Conservation (phyloP, 306 rosid genomes). For the Vachellia collinsii region DNA sequence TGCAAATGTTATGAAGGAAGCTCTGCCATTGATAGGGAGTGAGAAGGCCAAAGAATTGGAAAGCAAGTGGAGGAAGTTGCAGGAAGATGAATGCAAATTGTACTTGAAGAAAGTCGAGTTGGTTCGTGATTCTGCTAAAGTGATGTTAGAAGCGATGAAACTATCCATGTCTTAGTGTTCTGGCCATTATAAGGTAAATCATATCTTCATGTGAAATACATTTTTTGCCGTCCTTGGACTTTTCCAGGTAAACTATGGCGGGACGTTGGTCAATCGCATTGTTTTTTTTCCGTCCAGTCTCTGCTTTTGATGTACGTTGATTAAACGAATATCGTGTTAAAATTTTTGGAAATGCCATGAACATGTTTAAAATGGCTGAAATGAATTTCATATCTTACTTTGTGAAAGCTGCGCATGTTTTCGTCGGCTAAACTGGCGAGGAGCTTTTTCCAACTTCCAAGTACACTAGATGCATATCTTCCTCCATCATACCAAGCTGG, state of each 20-base stretch:
- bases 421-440: background rate
- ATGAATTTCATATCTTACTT: background rate
- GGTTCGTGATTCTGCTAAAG: slow-evolving; percentile 39
- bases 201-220: background rate
- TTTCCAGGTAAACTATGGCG: background rate
- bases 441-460: background rate
- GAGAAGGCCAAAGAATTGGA: slow-evolving; percentile 44
- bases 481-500: too few species aligned
- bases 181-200: slow-evolving; percentile 12
- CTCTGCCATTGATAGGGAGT: slow-evolving; percentile 41
- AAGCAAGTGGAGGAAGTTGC: slow-evolving; percentile 46
- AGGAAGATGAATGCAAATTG: slow-evolving; percentile 39
- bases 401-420: background rate
- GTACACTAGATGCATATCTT: background rate
- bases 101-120: slow-evolving; percentile 40
- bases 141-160: slow-evolving; percentile 39
- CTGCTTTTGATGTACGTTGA: background rate
- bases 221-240: background rate
- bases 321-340: background rate
- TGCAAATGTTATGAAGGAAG: slow-evolving; percentile 19
- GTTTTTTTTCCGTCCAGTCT: background rate
- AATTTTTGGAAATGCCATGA: background rate
- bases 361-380: background rate
- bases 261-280: background rate
- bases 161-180: slow-evolving; percentile 17